These are phyloP conservation scores for Scalesia atractyloides DNA, from an alignment of 129 eudicot species.

Conservation along the genomic window DNA sequence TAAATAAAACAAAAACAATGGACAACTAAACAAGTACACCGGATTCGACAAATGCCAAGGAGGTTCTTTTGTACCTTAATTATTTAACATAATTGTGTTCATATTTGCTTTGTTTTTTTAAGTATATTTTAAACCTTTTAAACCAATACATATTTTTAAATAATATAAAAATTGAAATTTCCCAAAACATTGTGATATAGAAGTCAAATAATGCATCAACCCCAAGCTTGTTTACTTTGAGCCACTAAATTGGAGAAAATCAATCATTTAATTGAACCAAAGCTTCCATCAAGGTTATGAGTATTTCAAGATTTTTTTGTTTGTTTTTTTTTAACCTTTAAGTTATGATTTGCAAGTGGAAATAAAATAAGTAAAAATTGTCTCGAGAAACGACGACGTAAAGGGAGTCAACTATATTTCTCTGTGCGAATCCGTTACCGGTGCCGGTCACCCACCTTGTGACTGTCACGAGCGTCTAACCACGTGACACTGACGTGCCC, in stretches of 20 bases:
- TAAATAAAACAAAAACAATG: conserved; percentile 34
- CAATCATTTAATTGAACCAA: conserved; percentile 29
- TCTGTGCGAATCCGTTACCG: conserved; percentile 38
- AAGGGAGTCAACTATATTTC: conserved; percentile 29
- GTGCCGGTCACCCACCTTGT: conserved; percentile 41
- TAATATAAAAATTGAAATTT: conserved; percentile 15
- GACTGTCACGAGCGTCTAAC: conserved; percentile 36
- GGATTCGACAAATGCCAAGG: conserved; percentile 47
- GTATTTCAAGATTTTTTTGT: conserved; percentile 27
- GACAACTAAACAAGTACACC: conserved; percentile 42
- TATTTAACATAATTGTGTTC: conserved; percentile 34
- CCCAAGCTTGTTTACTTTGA: conserved; percentile 42
- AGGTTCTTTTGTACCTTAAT: conserved; percentile 37
- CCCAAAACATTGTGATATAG: conserved; percentile 23
- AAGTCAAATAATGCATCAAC: conserved; percentile 44
- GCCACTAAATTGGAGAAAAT: conserved; percentile 38
- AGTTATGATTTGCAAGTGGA: neutral
- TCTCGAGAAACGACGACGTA: neutral
- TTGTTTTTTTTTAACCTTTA: neutral
- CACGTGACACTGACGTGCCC: conserved; percentile 51
- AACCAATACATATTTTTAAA: neutral
- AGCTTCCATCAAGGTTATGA: conserved; percentile 41
- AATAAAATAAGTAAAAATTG: neutral
- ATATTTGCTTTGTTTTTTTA: conserved; percentile 39
- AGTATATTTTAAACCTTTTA: neutral